Percentiles rank a stretch among this genome's conserved stretches.
These are phyloP conservation scores for Colletotrichum caudatum DNA, from an alignment of 2,329 filamentous ascomycete species.

Conservation along the genomic window DNA sequence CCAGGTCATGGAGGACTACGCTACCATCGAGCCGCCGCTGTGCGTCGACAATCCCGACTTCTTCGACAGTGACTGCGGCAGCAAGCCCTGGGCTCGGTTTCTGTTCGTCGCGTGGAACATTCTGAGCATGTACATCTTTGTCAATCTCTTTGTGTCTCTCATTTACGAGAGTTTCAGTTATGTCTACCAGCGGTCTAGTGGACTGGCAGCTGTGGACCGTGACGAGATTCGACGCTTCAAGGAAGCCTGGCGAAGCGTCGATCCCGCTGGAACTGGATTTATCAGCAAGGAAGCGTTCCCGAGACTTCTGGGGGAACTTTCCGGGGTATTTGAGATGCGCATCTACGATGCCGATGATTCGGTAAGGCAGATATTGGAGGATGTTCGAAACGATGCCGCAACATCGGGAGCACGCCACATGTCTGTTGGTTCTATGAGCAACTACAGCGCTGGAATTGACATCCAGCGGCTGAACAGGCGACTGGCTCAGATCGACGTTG, in stretches of 20 bases:
- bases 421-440: slow-evolving; percentile 65
- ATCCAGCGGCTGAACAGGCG: slow-evolving; percentile 80
- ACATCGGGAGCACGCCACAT: slow-evolving; percentile 58
- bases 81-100: slow-evolving; percentile 85
- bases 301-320: slow-evolving; percentile 88
- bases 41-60: slow-evolving; percentile 81
- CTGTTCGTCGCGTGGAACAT: slow-evolving; percentile 99
- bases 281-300: slow-evolving; percentile 93
- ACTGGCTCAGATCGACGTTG: slow-evolving; percentile 78
- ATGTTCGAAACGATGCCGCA: slow-evolving; percentile 71
- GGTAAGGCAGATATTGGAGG: slow-evolving; percentile 86
- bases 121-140: slow-evolving; percentile 99
- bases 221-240: slow-evolving; percentile 98
- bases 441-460: slow-evolving; percentile 72
- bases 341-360: slow-evolving; percentile 94
- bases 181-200: slow-evolving; percentile 95
- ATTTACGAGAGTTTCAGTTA: slow-evolving; percentile 99
- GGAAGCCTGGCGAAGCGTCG: slow-evolving; percentile 96
- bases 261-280: slow-evolving; percentile 90
- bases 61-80: slow-evolving; percentile 92
- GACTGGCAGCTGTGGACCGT: slow-evolving; percentile 88
- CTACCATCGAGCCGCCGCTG: slow-evolving; percentile 80
- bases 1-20: slow-evolving; percentile 94
- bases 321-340: slow-evolving; percentile 96
- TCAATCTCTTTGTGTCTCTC: slow-evolving; percentile 96